Evolutionary conservation across 1,284 basidiomycete genomes (phyloP).

Genomic region (Trametes sp.): DNA sequence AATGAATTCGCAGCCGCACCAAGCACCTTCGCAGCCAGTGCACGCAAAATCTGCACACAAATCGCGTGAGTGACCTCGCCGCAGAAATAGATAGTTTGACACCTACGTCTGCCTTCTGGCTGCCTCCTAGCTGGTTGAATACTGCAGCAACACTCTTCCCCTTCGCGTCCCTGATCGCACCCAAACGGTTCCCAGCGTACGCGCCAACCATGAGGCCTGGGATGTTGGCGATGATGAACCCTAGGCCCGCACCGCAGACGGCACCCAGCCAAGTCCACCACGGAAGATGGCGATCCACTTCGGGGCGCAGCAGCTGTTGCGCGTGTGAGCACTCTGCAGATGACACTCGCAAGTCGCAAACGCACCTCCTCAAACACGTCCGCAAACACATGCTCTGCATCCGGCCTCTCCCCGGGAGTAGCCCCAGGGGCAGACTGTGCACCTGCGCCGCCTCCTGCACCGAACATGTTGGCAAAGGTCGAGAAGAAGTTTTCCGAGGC

Average conservation of each 20-base stretch:
- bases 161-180: slow-evolving; percentile 91
- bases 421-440: slow-evolving; percentile 42
- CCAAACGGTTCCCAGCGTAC: slow-evolving; percentile 85
- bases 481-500: slow-evolving; percentile 80
- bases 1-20: slow-evolving; percentile 59
- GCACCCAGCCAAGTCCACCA: slow-evolving; percentile 86
- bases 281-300: slow-evolving; percentile 72
- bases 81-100: not conserved
- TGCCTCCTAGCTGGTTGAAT: slow-evolving; percentile 81
- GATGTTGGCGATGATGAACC: slow-evolving; percentile 89
- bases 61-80: slow-evolving; percentile 24
- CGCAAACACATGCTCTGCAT: slow-evolving; percentile 84
- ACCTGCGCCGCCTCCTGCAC: slow-evolving; percentile 42
- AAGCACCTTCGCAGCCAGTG: slow-evolving; percentile 89
- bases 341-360: not conserved
- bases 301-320: slow-evolving; percentile 75
- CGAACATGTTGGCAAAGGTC: slow-evolving; percentile 80
- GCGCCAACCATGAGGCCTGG: slow-evolving; percentile 84
- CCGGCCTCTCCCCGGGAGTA: slow-evolving; percentile 59
- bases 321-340: not conserved
- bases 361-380: slow-evolving; percentile 90
- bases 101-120: slow-evolving; percentile 86
- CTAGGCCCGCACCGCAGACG: slow-evolving; percentile 71
- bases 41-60: slow-evolving; percentile 76
- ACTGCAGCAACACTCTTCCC: slow-evolving; percentile 91